Evolutionary conservation across 305 asterid species (phyloP).

Genomic region (Fraxinus nigra): DNA sequence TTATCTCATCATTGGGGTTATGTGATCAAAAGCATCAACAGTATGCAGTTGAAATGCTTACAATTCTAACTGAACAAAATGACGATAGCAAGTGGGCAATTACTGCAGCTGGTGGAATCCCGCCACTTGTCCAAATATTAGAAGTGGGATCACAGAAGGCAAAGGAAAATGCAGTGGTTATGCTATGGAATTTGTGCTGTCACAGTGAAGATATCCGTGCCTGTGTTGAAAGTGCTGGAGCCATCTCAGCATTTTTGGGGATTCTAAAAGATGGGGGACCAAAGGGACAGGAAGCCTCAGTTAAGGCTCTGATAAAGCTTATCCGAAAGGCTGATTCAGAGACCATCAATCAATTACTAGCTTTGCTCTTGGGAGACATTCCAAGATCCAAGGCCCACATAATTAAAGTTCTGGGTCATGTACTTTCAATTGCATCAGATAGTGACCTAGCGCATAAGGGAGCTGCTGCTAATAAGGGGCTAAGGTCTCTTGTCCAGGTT

Average conservation of each 20-base stretch:
- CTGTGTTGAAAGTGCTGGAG: constrained; percentile 81
- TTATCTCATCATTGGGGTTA: constrained; percentile 73
- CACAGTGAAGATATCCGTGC: constrained; percentile 81
- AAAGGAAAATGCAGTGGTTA: constrained; percentile 57
- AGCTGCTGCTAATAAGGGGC: constrained; percentile 64
- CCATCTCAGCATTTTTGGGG: constrained; percentile 68
- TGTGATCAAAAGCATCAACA: constrained; percentile 82
- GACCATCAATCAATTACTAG: constrained; percentile 58
- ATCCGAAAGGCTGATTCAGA: constrained; percentile 52
- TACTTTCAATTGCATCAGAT: constrained; percentile 64
- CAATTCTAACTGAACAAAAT: constrained; percentile 66
- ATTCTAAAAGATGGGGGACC: constrained; percentile 70
- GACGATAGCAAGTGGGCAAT: constrained; percentile 98
- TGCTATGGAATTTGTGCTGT: constrained; percentile 67
- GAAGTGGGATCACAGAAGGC: constrained; percentile 76
- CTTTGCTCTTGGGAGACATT: constrained; percentile 62
- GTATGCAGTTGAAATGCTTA: constrained; percentile 71
- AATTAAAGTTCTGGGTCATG: constrained; percentile 75
- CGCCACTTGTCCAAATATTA: constrained; percentile 77
- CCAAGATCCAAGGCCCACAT: constrained; percentile 65
- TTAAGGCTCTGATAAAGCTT: constrained; percentile 58
- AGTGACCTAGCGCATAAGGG: constrained; percentile 57
- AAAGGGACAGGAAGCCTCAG: constrained; percentile 70
- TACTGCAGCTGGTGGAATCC: constrained; percentile 94
- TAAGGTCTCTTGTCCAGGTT: constrained; percentile 72